Conservation (phyloP, 305 asterid genomes). For the Euphrasia arctica region DNA sequence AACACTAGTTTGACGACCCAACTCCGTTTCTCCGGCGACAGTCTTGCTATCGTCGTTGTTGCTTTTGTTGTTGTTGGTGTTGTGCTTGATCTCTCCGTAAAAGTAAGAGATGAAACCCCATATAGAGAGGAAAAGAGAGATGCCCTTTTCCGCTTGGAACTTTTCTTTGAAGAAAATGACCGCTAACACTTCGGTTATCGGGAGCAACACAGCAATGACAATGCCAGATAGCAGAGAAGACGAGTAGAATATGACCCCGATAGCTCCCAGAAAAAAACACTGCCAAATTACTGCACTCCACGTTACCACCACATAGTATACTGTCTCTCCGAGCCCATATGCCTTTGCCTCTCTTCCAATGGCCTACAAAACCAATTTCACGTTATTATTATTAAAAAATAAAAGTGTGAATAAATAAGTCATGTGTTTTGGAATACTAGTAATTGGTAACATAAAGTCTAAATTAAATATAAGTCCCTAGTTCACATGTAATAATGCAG, state of each 20-base stretch:
- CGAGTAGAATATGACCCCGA: slow-evolving; percentile 28
- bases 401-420: too few relatives aligned
- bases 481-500: too few relatives aligned
- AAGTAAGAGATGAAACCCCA: slow-evolving; percentile 28
- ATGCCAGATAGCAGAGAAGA: slow-evolving; percentile 25
- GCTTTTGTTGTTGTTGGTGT: not conserved
- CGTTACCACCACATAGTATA: not conserved
- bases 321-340: slow-evolving; percentile 12
- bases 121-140: slow-evolving; percentile 21
- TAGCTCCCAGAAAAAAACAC: slow-evolving; percentile 24
- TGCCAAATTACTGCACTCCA: slow-evolving; percentile 21
- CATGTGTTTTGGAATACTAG: too few relatives aligned
- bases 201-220: slow-evolving; percentile 13
- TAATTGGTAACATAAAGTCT: too few relatives aligned
- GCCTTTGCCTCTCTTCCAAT: slow-evolving; percentile 21
- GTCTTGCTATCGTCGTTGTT: not conserved
- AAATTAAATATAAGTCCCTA: too few relatives aligned
- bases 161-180: slow-evolving; percentile 21
- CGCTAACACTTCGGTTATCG: slow-evolving; percentile 17
- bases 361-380: slow-evolving; percentile 15
- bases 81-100: slow-evolving; percentile 14
- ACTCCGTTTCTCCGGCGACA: not conserved
- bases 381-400: too few relatives aligned
- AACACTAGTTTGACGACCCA: not conserved
- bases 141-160: slow-evolving; percentile 21